Conservation (phyloP, 768 basidiomycete species). For the Mycena indigotica region DNA sequence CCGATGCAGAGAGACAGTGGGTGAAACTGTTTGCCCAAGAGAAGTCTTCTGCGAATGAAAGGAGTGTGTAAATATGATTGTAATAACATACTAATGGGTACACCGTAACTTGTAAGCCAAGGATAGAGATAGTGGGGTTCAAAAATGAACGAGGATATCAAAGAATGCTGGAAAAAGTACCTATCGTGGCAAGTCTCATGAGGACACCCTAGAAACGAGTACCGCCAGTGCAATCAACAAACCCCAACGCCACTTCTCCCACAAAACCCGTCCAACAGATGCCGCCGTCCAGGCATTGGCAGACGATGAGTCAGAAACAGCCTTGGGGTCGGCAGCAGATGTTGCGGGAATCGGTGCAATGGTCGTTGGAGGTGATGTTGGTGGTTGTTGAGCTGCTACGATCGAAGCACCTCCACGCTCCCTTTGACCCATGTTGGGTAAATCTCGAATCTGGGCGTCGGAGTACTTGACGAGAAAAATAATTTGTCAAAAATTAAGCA, state of each 20-base stretch:
- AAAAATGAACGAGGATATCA: not conserved
- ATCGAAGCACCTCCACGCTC: slow-evolving; percentile 54
- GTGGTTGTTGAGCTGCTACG: slow-evolving; percentile 21
- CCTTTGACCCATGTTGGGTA: slow-evolving; percentile 93
- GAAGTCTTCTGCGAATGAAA: not conserved
- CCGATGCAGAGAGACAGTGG: slow-evolving; percentile 17
- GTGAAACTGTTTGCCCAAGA: slow-evolving; percentile 11
- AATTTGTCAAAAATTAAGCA: too few relatives aligned
- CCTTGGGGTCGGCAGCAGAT: slow-evolving; percentile 22
- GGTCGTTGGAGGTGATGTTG: slow-evolving; percentile 25
- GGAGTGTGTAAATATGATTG: not conserved
- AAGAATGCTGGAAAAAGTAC: not conserved
- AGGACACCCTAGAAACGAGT: slow-evolving; percentile 74
- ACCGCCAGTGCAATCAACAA: slow-evolving; percentile 77
- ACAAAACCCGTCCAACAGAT: slow-evolving; percentile 65
- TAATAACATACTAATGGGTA: not conserved
- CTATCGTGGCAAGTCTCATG: slow-evolving; percentile 34
- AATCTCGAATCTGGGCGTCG: slow-evolving; percentile 59
- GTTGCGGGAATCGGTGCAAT: slow-evolving; percentile 11
- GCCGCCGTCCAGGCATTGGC: slow-evolving; percentile 53
- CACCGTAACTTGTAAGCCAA: not conserved
- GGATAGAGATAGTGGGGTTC: too few relatives aligned
- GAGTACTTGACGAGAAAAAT: slow-evolving; percentile 58
- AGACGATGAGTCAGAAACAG: slow-evolving; percentile 51
- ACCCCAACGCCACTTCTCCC: slow-evolving; percentile 88